phyloP scores from a whole-genome alignment of 208 protist genomes.

The Angomonas deanei region DNA sequence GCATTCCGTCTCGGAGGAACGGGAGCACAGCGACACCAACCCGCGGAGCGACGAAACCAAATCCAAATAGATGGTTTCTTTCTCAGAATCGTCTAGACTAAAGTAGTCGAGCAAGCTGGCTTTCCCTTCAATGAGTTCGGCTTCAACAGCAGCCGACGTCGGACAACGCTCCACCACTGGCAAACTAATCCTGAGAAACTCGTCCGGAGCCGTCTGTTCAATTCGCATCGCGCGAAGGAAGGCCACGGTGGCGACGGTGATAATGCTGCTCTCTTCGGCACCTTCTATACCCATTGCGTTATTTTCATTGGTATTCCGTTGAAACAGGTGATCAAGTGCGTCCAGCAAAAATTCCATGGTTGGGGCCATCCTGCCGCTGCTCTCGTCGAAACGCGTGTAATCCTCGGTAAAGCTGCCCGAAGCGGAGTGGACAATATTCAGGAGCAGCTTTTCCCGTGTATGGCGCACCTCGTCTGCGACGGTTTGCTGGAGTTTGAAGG shows the following conservation, averaged over 20 bases:
- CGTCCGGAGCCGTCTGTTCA: slow-evolving; percentile 38
- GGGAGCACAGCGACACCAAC: slow-evolving; percentile 66
- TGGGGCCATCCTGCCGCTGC: background rate
- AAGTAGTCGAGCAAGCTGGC: slow-evolving; percentile 59
- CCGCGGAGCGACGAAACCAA: slow-evolving; percentile 64
- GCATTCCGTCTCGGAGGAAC: background rate
- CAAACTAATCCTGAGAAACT: slow-evolving; percentile 58
- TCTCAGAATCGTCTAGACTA: slow-evolving; percentile 38
- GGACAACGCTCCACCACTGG: slow-evolving; percentile 62
- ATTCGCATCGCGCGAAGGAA: slow-evolving; percentile 63
- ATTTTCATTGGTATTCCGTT: slow-evolving; percentile 60
- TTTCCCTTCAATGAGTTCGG: slow-evolving; percentile 68
- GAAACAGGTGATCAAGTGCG: slow-evolving; percentile 53
- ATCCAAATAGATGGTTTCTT: slow-evolving; percentile 61
- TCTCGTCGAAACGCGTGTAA: background rate
- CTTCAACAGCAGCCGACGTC: slow-evolving; percentile 57
- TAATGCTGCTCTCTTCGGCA: slow-evolving; percentile 18
- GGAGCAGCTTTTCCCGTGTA: background rate
- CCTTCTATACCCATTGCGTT: slow-evolving; percentile 43
- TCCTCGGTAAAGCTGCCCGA: background rate
- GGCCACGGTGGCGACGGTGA: slow-evolving; percentile 25
- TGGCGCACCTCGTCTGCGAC: background rate
- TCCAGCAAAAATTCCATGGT: slow-evolving; percentile 32
- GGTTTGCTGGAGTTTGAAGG: slow-evolving; percentile 4
- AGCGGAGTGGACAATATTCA: background rate